A percentile compares a stretch with the other conserved stretches of the same genome.
Evolutionary conservation across 306 rosid species (phyloP).

Genomic region (Hylodesmum podocarpum): DNA sequence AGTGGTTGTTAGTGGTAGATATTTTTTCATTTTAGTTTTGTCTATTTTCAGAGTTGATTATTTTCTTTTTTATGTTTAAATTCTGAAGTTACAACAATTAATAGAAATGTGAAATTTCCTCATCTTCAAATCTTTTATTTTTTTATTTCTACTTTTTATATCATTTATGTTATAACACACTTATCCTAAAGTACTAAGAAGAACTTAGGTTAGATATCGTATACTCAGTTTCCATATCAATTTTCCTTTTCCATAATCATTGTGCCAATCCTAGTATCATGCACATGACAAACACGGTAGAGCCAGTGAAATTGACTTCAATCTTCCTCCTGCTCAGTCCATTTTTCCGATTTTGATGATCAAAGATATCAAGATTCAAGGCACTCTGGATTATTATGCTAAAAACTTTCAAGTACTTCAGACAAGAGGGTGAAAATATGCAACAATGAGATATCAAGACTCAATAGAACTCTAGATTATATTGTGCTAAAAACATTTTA

Average conservation of each 20-base stretch:
- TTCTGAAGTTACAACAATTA: too few relatives aligned
- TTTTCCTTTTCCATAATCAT: constrained; percentile 4
- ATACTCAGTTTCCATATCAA: neutral
- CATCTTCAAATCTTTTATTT: too few relatives aligned
- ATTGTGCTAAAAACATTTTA: too few relatives aligned
- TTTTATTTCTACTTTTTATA: too few relatives aligned
- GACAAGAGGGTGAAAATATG: neutral
- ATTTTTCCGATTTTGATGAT: neutral
- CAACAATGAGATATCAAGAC: too few relatives aligned
- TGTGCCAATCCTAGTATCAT: neutral
- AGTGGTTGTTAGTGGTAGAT: too few relatives aligned
- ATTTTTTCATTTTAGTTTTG: too few relatives aligned
- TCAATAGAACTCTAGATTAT: too few relatives aligned
- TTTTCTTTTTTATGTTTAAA: too few relatives aligned
- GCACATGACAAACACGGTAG: neutral
- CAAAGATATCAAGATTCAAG: neutral
- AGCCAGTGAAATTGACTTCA: neutral
- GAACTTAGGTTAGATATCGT: neutral
- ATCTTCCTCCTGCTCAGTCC: constrained; percentile 6
- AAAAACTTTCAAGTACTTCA: neutral
- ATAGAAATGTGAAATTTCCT: too few relatives aligned
- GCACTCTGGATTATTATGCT: neutral
- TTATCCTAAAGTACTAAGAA: neutral
- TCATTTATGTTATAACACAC: too few relatives aligned
- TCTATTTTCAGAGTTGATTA: too few relatives aligned